Evolutionary conservation across 495 filamentous ascomycete species (phyloP), one percentile per base, ranked within the genome.

Genomic region (Talaromyces thailandensis): DNA sequence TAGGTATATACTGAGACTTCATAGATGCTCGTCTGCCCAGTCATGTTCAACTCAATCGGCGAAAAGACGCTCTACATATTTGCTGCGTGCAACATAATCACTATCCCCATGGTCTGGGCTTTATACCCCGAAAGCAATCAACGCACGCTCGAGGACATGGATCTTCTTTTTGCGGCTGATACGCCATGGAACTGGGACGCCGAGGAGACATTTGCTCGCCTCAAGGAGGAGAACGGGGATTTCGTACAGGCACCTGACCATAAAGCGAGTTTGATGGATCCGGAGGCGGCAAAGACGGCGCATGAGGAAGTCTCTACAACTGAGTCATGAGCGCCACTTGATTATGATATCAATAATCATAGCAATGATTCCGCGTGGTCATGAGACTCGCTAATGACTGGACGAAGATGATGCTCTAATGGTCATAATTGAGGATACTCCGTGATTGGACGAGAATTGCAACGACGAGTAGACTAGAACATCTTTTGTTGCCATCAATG

Each of bases 41-140:
- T 85, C 5, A 85, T 88, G 76, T 88, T 89, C 69, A 74, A 66
- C 56, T 73, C 78, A 6, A 81, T 89, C 26, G 80, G 79, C 26
- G 83, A 87, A 45, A 88, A 86, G 69, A 88, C 86, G 0, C 76
- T 88, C 7, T 86, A 88, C 64, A 82, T 88, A 24, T 88, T 88
- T 66, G 86, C 78, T 12, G 80, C 80, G 28, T 81, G 76, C 68
- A 88, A 88, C 67, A 77, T 85, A 29, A 72, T 87, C 64, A 80
- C 80, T 6, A 82, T 88, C 16, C 83, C 84, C 9, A 84, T 87
- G 73, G 82, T 88, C 24, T 88, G 84, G 83, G 84, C 82, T n/a
- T 64, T 87, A 0, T 89, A 88, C 59, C 86, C 86, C 1, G 86
- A 90, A 67, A 84, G 80, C 26, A 86, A 84, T 67, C 85, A 88